Conservation (phyloP, 2,329 filamentous ascomycete species). For the Fusarium verrucosum region DNA sequence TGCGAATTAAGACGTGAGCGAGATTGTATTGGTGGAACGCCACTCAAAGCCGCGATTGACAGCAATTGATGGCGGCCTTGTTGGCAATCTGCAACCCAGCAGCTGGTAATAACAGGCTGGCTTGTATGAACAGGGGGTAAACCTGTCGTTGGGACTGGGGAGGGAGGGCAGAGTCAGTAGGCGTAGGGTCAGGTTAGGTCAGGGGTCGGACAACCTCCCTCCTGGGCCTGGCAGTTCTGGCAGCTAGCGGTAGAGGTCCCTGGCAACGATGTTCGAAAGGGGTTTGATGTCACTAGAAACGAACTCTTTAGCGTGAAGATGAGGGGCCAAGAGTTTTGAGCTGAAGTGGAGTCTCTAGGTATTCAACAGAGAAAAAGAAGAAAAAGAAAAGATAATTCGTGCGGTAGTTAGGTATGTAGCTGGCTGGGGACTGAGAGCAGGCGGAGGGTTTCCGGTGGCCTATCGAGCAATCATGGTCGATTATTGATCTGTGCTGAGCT, state of each 20-base stretch:
- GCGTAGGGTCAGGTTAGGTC: no score
- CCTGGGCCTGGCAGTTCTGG: conserved; percentile 31
- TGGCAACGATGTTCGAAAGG: conserved; percentile 27
- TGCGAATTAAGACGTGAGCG: conserved; percentile 10
- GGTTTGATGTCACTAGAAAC: conserved; percentile 31
- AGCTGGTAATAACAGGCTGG: conserved; percentile 30
- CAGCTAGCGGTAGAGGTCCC: conserved; percentile 25
- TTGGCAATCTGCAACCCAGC: conserved; percentile 30
- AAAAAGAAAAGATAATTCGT: neutral
- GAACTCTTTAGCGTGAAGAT: conserved; percentile 32
- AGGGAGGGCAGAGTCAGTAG: conserved; percentile 29
- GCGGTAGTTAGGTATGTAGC: no score
- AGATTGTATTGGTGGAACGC: conserved; percentile 12
- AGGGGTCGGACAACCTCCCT: conserved; percentile 15
- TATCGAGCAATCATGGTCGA: conserved; percentile 4
- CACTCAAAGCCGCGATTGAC: conserved; percentile 11
- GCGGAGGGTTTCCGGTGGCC: conserved; percentile 4
- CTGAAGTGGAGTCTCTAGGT: neutral
- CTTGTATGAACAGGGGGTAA: conserved; percentile 30
- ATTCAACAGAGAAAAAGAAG: neutral
- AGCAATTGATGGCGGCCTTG: conserved; percentile 12
- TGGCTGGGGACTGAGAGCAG: neutral
- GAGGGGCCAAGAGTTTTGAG: conserved; percentile 11
- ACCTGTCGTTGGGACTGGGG: conserved; percentile 27
- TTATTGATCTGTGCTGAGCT: conserved; percentile 10